phyloP scores from a whole-genome alignment of 2,329 filamentous ascomycete genomes.

The Dactylellina parvicollis region DNA sequence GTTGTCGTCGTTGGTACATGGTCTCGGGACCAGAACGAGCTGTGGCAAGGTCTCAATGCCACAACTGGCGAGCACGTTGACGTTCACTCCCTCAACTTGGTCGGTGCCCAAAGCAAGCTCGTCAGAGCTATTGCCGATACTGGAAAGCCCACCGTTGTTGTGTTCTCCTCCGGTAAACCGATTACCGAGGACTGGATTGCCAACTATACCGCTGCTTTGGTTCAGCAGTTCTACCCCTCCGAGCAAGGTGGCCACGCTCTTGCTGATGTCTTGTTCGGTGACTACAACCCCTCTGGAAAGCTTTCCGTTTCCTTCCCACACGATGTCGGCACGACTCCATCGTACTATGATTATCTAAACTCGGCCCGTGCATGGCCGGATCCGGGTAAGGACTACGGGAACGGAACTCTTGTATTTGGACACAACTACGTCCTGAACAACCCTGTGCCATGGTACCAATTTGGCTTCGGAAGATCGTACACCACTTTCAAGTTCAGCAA shows the following conservation, averaged over 20 bases:
- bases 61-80: conserved; percentile 81
- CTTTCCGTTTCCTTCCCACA: conserved; percentile 74
- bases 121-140: conserved; percentile 75
- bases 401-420: conserved; percentile 72
- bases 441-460: conserved; percentile 71
- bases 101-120: conserved; percentile 75
- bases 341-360: conserved; percentile 79
- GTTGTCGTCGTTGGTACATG: conserved; percentile 79
- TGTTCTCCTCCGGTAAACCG: conserved; percentile 76
- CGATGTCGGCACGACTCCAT: conserved; percentile 73
- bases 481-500: conserved; percentile 71
- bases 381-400: conserved; percentile 67
- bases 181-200: conserved; percentile 79
- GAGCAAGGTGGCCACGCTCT: conserved; percentile 75
- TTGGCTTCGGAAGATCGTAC: conserved; percentile 75
- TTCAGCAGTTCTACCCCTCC: conserved; percentile 79
- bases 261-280: conserved; percentile 73
- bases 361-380: conserved; percentile 67
- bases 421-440: conserved; percentile 72
- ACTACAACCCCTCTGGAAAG: conserved; percentile 73
- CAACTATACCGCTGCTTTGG: conserved; percentile 70
- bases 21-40: conserved; percentile 76
- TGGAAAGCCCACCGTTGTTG: conserved; percentile 73
- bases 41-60: conserved; percentile 76
- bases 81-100: conserved; percentile 70